Conservation (phyloP, 495 filamentous ascomycete species). For the Penicillium argentinense region DNA sequence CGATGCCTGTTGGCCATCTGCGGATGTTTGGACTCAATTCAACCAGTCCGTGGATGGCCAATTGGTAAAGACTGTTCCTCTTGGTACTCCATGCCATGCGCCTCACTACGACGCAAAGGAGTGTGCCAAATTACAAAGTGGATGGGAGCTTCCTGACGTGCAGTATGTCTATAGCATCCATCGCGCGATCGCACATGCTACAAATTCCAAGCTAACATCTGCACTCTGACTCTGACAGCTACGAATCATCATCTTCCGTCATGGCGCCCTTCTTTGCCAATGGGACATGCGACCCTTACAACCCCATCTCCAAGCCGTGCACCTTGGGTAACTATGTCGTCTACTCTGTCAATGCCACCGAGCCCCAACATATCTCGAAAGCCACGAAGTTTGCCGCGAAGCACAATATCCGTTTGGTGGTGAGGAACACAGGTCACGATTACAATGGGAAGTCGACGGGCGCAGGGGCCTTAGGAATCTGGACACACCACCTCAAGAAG, state of each 20-base stretch:
- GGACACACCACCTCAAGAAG: constrained; percentile 58
- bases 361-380: constrained; percentile 28
- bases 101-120: constrained; percentile 30
- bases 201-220: neutral
- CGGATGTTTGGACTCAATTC: constrained; percentile 38
- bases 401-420: constrained; percentile 59
- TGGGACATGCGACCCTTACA: constrained; percentile 57
- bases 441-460: constrained; percentile 60
- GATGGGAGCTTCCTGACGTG: constrained; percentile 30
- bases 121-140: constrained; percentile 26
- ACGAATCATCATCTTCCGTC: constrained; percentile 37
- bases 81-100: constrained; percentile 47
- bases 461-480: constrained; percentile 50
- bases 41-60: constrained; percentile 44
- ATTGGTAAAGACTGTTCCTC: constrained; percentile 46
- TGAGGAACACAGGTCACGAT: constrained; percentile 65
- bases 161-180: constrained; percentile 31
- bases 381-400: constrained; percentile 47
- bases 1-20: constrained; percentile 48
- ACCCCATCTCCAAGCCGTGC: constrained; percentile 50
- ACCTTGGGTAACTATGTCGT: constrained; percentile 56
- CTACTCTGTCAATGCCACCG: constrained; percentile 47
- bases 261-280: constrained; percentile 45
- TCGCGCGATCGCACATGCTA: neutral
- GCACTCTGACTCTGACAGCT: constrained; percentile 13